phyloP scores from a whole-genome alignment of 2,329 filamentous ascomycete species.

The Ophiostoma sp. region DNA sequence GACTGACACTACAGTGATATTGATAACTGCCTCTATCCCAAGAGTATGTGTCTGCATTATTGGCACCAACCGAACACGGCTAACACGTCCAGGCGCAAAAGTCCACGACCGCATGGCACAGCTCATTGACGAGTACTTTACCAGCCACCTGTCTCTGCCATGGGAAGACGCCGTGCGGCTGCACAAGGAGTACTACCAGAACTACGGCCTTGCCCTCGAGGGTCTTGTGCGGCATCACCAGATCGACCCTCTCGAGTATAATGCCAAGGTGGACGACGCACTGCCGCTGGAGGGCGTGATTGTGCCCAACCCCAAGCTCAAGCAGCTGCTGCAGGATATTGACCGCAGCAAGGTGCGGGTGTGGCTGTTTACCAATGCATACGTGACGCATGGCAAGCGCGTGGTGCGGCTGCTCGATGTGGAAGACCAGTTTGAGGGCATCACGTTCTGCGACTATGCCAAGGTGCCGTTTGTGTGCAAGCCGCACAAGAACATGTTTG shows the following conservation, averaged over 20 bases:
- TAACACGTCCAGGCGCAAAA: conserved; percentile 52
- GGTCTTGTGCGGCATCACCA: conserved; percentile 90
- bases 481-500: conserved; percentile 74
- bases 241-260: conserved; percentile 93
- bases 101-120: conserved; percentile 86
- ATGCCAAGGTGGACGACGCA: conserved; percentile 89
- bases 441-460: conserved; percentile 90
- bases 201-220: conserved; percentile 95
- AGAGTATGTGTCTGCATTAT: conserved; percentile 51
- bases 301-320: conserved; percentile 68
- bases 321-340: conserved; percentile 71
- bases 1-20: conserved; percentile 69
- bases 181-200: conserved; percentile 88
- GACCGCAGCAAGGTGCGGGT: conserved; percentile 77
- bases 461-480: conserved; percentile 75
- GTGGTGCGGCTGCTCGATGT: conserved; percentile 77
- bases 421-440: conserved; percentile 86
- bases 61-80: not conserved
- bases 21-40: conserved; percentile 94
- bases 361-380: conserved; percentile 97
- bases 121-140: conserved; percentile 64
- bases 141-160: conserved; percentile 65
- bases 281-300: conserved; percentile 81
- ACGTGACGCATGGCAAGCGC: conserved; percentile 76
- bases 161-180: conserved; percentile 76